A percentile compares a stretch with the other conserved stretches of the same genome.
Evolutionary conservation across 1,139 yeast species (phyloP).

Genomic region (Trichomonascaceae sp.): DNA sequence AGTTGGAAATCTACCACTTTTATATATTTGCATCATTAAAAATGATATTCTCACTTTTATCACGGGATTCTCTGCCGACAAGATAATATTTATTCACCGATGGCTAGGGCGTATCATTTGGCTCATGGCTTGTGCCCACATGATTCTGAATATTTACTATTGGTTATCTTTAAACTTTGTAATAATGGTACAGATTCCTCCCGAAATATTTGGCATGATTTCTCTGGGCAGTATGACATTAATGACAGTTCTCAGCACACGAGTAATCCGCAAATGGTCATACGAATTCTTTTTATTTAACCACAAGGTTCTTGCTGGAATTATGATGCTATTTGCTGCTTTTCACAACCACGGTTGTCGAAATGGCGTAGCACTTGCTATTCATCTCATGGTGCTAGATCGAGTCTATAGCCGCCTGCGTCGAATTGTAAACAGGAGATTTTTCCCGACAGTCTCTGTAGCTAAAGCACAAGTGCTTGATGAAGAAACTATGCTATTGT

Average conservation of each 20-base stretch:
- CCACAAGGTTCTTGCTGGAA: conserved; percentile 40
- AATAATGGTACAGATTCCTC: conserved; percentile 43
- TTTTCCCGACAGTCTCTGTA: conserved; percentile 38
- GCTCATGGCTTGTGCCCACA: conserved; percentile 37
- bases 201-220: conserved; percentile 47
- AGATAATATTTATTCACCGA: conserved; percentile 38
- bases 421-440: conserved; percentile 33
- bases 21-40: conserved; percentile 37
- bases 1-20: conserved; percentile 39
- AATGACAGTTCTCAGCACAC: conserved; percentile 38
- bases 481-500: conserved; percentile 39
- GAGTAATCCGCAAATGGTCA: conserved; percentile 37
- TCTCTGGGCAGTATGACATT: conserved; percentile 38
- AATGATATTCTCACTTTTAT: conserved; percentile 39
- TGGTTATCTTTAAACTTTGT: conserved; percentile 40
- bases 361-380: conserved; percentile 39
- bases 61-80: conserved; percentile 42
- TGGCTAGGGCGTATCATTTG: conserved; percentile 44
- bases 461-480: conserved; percentile 37
- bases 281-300: conserved; percentile 43
- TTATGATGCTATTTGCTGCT: conserved; percentile 41
- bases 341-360: conserved; percentile 40
- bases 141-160: conserved; percentile 34
- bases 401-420: conserved; percentile 35
- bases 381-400: conserved; percentile 44